Base-by-base conservation (phyloP, 257 asterid species). In the Nicotiana otophora region DNA sequence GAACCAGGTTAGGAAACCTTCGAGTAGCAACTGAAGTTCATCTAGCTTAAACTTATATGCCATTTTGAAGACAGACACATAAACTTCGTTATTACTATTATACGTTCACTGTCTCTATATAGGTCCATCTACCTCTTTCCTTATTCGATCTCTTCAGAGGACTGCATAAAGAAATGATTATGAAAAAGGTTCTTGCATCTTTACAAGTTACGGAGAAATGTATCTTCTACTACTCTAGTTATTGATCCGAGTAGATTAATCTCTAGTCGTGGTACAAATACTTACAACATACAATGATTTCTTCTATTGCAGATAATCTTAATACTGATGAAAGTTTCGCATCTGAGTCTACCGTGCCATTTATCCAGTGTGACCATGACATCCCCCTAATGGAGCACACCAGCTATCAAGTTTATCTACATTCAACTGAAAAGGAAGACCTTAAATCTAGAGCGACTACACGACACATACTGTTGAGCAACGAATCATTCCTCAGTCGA, bases 271-370 rank as follows among this genome's bases (percentile, higher is more conserved):
- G 78, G 33, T 39, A 39, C 34, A 55, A 57, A 5, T 30, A 33
- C 28, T 78, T 51, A 78, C 16, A 66, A 31, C 76, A 81, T 28
- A 70, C 10, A 39, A 14, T 26, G 68, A 81, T 66, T 77, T 28
- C 75, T 82, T 80, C 67, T 60, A 48, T 66, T 76, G 84, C 94
- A 92, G 97, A 84, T 84, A 57, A 79, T 81, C 81, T 84, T 60
- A 83, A 61, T 65, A 61, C 36, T 30, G 83, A 53, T 74, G 72
- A 80, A 74, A 85, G 82, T 86, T 39, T 77, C 51, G 72, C 81
- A 7, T 14, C 81, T 67, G 89, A 83, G 55, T 70, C 84, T 84
- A 58, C 85, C 42, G 11, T 31, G 77, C 69, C 68, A 11, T 75
- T 30, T 64, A 69, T 83, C 58, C 66, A 76, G 78, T 65, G 85